phyloP scores from a whole-genome alignment of 805 yeast genomes.

The Candida cerambycidarum region DNA sequence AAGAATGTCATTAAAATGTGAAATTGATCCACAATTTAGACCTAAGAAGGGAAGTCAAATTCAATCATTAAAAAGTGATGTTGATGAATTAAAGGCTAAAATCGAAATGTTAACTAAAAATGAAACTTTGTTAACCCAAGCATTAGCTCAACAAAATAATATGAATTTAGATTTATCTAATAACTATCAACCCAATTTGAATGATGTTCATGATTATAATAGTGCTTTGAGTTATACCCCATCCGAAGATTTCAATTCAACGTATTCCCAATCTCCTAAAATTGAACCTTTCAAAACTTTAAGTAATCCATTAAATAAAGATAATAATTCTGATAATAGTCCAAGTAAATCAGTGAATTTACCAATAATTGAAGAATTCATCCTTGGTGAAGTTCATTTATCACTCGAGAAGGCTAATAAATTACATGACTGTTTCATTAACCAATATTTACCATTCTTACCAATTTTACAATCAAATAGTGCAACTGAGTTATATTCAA shows the following conservation, averaged over 20 bases:
- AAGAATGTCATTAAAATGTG: conserved; percentile 76
- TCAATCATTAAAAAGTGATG: conserved; percentile 79
- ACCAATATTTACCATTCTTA: conserved; percentile 67
- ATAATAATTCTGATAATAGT: conserved; percentile 29
- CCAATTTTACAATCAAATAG: conserved; percentile 73
- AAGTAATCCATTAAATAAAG: conserved; percentile 8
- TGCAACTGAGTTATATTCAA: conserved; percentile 76
- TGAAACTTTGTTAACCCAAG: conserved; percentile 67
- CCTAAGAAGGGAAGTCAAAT: conserved; percentile 92
- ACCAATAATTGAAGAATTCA: conserved; percentile 55
- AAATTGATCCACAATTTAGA: conserved; percentile 86
- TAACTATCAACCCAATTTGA: neutral
- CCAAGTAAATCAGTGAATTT: conserved; percentile 17
- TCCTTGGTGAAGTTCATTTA: conserved; percentile 72
- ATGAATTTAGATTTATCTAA: conserved; percentile 7
- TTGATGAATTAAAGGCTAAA: conserved; percentile 73
- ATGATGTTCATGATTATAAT: conserved; percentile 3
- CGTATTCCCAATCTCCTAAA: conserved; percentile 7
- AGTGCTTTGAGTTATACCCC: conserved; percentile 10
- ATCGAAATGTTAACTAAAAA: conserved; percentile 63
- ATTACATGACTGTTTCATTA: conserved; percentile 68
- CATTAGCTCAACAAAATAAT: conserved; percentile 39
- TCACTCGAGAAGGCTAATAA: conserved; percentile 67
- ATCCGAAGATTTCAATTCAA: conserved; percentile 8
- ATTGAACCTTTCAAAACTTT: conserved; percentile 8